A percentile compares a stretch with the other conserved stretches of the same genome.
phyloP scores from a whole-genome alignment of 2,329 filamentous ascomycete genomes.

The Setomelanomma holmii region DNA sequence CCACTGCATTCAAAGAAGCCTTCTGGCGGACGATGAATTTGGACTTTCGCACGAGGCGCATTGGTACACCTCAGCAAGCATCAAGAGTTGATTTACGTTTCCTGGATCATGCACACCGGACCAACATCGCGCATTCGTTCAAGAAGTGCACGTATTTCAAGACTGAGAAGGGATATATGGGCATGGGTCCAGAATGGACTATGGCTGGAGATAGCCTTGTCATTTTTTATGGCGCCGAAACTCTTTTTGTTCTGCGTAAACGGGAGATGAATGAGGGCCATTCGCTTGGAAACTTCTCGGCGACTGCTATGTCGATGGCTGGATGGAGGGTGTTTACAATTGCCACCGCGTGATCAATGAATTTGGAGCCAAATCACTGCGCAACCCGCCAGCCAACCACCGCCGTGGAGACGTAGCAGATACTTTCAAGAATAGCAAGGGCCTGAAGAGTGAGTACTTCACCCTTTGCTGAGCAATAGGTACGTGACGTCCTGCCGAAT shows the following conservation, averaged over 20 bases:
- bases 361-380: not conserved
- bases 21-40: too few relatives aligned
- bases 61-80: too few relatives aligned
- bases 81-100: too few relatives aligned
- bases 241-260: not conserved
- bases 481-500: too few relatives aligned
- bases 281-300: not conserved
- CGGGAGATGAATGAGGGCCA: too few relatives aligned
- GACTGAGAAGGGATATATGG: not conserved
- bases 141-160: not conserved
- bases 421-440: not conserved
- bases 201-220: not conserved
- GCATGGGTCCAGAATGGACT: not conserved
- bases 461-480: not conserved
- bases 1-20: too few relatives aligned
- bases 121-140: too few relatives aligned
- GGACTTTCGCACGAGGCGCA: too few relatives aligned
- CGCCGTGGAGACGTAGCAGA: too few relatives aligned
- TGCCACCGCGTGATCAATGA: not conserved
- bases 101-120: too few relatives aligned
- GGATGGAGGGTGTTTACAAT: not conserved
- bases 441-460: not conserved
- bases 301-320: constrained; percentile 1
- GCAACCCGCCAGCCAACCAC: not conserved
- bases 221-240: not conserved